Evolutionary conservation across 768 basidiomycete species (phyloP), one percentile per base, ranked within the genome.

Genomic region (Naganishia vaughanmartiniae): DNA sequence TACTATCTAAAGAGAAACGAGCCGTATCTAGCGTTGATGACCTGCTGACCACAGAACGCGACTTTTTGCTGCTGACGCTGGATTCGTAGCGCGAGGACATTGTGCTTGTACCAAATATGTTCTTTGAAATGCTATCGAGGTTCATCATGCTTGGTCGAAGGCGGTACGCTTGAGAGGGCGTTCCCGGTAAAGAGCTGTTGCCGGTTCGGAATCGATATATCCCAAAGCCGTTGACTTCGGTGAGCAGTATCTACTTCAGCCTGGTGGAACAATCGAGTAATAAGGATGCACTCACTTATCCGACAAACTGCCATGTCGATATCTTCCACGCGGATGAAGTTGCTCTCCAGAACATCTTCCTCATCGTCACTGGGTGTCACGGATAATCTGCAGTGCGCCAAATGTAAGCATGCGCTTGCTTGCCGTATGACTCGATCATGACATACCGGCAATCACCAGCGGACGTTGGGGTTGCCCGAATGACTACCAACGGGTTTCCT

Each of bases 41-140:
- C 19, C 90, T 89, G 77, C 88, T 89, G 21, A 84, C 82, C 0
- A 86, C 85, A 1, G 91, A 91, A 76, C 89, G 89, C 28, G 86
- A 84, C 28, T 89, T 87, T 70, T 72, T 65, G 54, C 74, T 78
- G 75, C 85, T 89, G 42, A 89, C 86, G 5, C 87, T 87, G 12
- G 79, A 54, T 28, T 72, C 69, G 21, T 42, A 56, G 39, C 75
- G 70, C 24, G 74, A 74, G 1, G 74, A 74, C 0, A 74, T 60
- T 31, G 75, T 76, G 26, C 76, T 74, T 11, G 87, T 83, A 11
- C 88, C 90, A 82, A 96, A 94, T 33, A 97, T 85, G 80, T 92
- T 93, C 54, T 92, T 87, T 24, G 92, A 93, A 74, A 97, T 89
- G 24, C 87, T 89, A 76, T 97, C 93, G 65, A 97, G 84, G 39